Percentiles rank a stretch among this genome's conserved stretches.
Evolutionary conservation across 257 asterid genomes (phyloP).

Genomic region (Solanum chilense): DNA sequence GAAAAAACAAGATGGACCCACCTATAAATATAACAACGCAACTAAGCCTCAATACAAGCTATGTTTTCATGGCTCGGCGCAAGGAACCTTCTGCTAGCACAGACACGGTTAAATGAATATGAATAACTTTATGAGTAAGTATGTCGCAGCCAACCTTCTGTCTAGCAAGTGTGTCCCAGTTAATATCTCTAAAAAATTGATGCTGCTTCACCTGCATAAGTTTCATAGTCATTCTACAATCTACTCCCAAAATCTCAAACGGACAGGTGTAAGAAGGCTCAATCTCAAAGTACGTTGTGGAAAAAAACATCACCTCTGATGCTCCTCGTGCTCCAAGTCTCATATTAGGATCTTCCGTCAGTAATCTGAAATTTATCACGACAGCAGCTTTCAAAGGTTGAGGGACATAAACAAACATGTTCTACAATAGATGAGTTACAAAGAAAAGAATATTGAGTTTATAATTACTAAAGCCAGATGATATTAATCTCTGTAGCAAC

Average conservation of each 20-base stretch:
- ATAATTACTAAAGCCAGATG: background rate
- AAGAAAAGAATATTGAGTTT: background rate
- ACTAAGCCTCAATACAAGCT: background rate
- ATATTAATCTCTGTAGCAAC: background rate
- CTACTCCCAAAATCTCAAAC: background rate
- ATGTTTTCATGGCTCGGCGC: background rate
- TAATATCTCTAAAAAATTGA: constrained; percentile 83
- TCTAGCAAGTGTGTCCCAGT: constrained; percentile 98
- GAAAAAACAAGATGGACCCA: background rate
- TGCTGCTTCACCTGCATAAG: constrained; percentile 81
- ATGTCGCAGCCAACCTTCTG: constrained; percentile 54
- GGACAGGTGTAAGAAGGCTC: background rate
- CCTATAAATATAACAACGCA: background rate
- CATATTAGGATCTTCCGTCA: constrained; percentile 93
- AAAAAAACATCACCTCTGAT: constrained; percentile 46
- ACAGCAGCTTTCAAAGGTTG: background rate
- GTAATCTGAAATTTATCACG: constrained; percentile 35
- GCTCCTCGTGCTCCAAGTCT: constrained; percentile 98
- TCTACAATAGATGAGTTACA: background rate
- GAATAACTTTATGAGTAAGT: background rate
- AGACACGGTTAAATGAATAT: background rate
- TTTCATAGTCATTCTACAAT: background rate
- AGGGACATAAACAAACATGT: background rate
- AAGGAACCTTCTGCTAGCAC: background rate
- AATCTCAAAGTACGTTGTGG: background rate